Percentiles rank a stretch among this genome's conserved stretches.
phyloP scores from a whole-genome alignment of 805 yeast genomes.

The baker's yeast (Saccharomyces cerevisiae) region DNA sequence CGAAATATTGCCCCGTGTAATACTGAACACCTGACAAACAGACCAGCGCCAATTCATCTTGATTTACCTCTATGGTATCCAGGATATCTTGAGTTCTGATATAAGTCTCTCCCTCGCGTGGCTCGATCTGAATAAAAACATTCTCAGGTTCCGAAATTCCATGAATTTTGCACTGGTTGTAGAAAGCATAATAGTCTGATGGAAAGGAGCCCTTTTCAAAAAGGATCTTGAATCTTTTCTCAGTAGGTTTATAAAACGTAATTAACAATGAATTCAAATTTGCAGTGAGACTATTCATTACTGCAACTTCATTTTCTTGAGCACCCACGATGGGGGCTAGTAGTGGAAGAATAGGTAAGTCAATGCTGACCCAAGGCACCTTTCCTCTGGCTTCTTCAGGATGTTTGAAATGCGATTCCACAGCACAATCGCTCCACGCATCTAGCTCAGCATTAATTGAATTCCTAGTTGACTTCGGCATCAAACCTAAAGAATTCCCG shows the following conservation, averaged over 20 bases:
- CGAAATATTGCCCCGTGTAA: conserved; percentile 84
- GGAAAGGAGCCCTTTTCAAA: conserved; percentile 89
- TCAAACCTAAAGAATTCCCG: conserved; percentile 89
- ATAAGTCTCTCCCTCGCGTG: conserved; percentile 48
- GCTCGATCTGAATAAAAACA: conserved; percentile 55
- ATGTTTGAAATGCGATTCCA: conserved; percentile 76
- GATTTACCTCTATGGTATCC: conserved; percentile 43
- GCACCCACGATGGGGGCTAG: conserved; percentile 77
- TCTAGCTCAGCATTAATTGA: conserved; percentile 60
- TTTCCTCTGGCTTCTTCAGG: conserved; percentile 38
- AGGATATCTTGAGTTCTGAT: conserved; percentile 59
- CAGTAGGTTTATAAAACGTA: conserved; percentile 63
- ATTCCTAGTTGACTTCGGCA: conserved; percentile 57
- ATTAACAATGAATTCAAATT: conserved; percentile 68
- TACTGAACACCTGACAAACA: conserved; percentile 85
- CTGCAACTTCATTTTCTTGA: conserved; percentile 64
- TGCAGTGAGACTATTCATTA: conserved; percentile 79
- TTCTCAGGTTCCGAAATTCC: conserved; percentile 41
- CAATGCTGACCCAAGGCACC: conserved; percentile 79
- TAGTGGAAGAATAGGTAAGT: conserved; percentile 61
- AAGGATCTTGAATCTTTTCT: conserved; percentile 53
- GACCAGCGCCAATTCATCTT: conserved; percentile 60
- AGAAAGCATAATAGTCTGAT: conserved; percentile 80
- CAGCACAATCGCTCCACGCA: conserved; percentile 79
- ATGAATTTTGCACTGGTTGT: conserved; percentile 58